Conservation (phyloP, 768 basidiomycete genomes). For the Rhizopogon vulgaris region DNA sequence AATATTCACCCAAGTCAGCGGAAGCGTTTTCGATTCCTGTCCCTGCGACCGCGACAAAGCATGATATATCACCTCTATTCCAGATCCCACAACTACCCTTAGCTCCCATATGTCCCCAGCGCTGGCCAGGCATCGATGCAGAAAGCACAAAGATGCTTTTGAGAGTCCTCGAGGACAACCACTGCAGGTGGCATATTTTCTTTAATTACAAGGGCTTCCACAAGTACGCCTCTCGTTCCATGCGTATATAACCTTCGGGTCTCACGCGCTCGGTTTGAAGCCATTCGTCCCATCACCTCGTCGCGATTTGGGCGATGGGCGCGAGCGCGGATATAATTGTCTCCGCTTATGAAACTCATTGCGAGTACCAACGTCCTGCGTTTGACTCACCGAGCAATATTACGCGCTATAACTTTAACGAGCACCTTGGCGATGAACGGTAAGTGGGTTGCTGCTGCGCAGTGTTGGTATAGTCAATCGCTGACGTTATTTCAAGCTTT, state of each 20-base stretch:
- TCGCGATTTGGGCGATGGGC: conserved; percentile 15
- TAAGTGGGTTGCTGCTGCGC: conserved; percentile 22
- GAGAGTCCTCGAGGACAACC: conserved; percentile 21
- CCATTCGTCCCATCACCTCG: conserved; percentile 12
- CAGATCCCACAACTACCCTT: conserved; percentile 4
- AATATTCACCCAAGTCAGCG: conserved; percentile 19
- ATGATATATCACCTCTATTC: neutral
- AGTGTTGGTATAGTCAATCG: neutral
- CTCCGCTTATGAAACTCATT: conserved; percentile 30
- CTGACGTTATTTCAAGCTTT: conserved; percentile 32
- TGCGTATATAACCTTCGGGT: neutral
- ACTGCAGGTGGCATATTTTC: conserved; percentile 28
- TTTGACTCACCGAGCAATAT: conserved; percentile 42
- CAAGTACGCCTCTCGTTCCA: conserved; percentile 18
- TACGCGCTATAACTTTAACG: conserved; percentile 40
- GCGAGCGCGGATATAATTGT: conserved; percentile 26
- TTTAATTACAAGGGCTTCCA: conserved; percentile 30
- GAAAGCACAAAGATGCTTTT: conserved; percentile 10
- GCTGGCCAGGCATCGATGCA: conserved; percentile 30
- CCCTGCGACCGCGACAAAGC: neutral
- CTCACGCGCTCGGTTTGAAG: conserved; percentile 3
- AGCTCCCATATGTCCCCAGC: conserved; percentile 7
- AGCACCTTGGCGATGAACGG: conserved; percentile 54
- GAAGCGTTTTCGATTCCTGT: conserved; percentile 9
- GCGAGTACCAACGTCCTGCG: conserved; percentile 27